Evolutionary conservation across 345 rosid species (phyloP).

Genomic region (Cochlearia excelsa): DNA sequence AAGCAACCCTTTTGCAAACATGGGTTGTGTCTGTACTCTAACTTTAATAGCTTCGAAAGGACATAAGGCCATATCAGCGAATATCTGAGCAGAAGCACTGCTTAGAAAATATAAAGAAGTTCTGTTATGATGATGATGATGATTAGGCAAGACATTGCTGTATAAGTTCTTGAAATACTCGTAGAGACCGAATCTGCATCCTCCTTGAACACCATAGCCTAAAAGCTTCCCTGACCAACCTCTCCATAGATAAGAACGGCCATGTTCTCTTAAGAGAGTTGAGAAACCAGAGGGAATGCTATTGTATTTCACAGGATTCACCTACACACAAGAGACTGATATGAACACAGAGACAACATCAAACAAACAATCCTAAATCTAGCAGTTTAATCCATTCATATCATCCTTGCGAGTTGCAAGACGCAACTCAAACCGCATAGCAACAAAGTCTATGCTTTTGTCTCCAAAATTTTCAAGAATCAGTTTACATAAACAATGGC

Average conservation of each 20-base stretch:
- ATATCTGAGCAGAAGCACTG: constrained; percentile 64
- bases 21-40: constrained; percentile 56
- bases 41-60: constrained; percentile 69
- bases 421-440: no score
- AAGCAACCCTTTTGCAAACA: constrained; percentile 53
- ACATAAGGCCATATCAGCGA: constrained; percentile 54
- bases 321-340: constrained; percentile 37
- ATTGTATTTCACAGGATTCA: constrained; percentile 50
- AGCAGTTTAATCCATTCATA: constrained; percentile 9
- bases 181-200: constrained; percentile 56
- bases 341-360: no score
- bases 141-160: constrained; percentile 42
- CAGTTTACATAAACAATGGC: no score
- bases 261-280: constrained; percentile 51
- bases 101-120: constrained; percentile 57
- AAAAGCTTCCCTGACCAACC: constrained; percentile 62
- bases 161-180: constrained; percentile 59
- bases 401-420: background rate
- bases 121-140: constrained; percentile 40
- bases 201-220: constrained; percentile 67
- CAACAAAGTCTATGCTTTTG: no score
- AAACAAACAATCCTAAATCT: background rate
- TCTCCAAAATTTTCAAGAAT: no score
- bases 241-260: constrained; percentile 53
- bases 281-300: constrained; percentile 48